Percentiles rank a stretch among this genome's conserved stretches.
phyloP scores from a whole-genome alignment of 1,284 basidiomycete genomes.

The Moniliella sp. region DNA sequence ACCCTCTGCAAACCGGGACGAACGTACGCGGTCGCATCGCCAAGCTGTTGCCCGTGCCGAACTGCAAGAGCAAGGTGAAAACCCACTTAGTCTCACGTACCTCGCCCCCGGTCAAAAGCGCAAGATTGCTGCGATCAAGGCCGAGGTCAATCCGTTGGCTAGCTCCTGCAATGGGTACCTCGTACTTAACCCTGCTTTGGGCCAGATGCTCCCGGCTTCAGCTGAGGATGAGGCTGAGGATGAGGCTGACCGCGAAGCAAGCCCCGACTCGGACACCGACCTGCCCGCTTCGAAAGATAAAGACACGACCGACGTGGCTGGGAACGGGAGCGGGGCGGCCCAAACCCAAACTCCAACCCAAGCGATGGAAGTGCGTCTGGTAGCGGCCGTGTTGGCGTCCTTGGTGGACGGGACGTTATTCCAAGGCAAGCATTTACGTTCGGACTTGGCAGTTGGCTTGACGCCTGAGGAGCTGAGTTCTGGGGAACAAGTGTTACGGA shows the following conservation, averaged over 20 bases:
- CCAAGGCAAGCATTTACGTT: conserved; percentile 40
- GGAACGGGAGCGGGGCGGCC: not conserved
- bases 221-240: not conserved
- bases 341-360: too few species aligned
- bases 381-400: conserved; percentile 45
- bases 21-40: conserved; percentile 47
- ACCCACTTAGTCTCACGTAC: conserved; percentile 33
- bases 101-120: conserved; percentile 70
- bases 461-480: conserved; percentile 13
- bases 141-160: conserved; percentile 39
- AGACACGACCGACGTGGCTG: not conserved
- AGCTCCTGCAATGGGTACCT: conserved; percentile 26
- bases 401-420: conserved; percentile 53
- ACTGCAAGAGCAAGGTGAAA: conserved; percentile 17
- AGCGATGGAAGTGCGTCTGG: conserved; percentile 36
- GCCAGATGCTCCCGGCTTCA: not conserved
- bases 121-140: conserved; percentile 78
- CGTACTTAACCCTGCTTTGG: conserved; percentile 8
- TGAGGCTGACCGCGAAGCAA: conserved; percentile 1
- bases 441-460: conserved; percentile 14
- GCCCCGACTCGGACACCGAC: too few species aligned
- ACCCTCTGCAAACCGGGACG: conserved; percentile 33
- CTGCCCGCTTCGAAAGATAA: too few species aligned
- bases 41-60: conserved; percentile 35
- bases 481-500: conserved; percentile 4